A percentile compares a stretch with the other conserved stretches of the same genome.
Conservation (phyloP, 441 rosid species). For the Melianthus villosus region DNA sequence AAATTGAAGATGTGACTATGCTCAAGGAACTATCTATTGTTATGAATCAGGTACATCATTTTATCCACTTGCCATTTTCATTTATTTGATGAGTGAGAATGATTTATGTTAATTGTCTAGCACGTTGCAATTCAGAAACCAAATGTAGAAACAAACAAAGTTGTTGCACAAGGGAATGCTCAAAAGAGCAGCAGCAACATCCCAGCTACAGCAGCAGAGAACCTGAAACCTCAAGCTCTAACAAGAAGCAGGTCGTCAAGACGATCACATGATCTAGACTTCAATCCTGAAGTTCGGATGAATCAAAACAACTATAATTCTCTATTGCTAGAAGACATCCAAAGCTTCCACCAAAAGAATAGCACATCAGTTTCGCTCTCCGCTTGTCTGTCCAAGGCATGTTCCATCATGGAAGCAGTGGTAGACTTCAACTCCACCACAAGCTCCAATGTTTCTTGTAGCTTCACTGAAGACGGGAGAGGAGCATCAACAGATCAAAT, state of each 20-base stretch:
- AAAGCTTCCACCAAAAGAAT: conserved; percentile 62
- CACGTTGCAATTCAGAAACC: too few species aligned
- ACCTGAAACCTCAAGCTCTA: conserved; percentile 28
- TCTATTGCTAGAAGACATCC: conserved; percentile 63
- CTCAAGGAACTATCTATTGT: background rate
- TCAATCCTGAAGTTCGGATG: conserved; percentile 34
- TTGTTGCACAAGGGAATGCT: too few species aligned
- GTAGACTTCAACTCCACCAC: conserved; percentile 67
- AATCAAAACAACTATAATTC: conserved; percentile 37
- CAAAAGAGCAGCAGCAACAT: too few species aligned
- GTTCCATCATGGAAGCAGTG: conserved; percentile 74
- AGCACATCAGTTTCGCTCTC: conserved; percentile 25
- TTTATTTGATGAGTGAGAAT: too few species aligned
- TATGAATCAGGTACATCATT: too few species aligned
- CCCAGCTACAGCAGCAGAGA: conserved; percentile 11
- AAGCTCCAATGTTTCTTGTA: conserved; percentile 24
- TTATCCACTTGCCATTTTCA: too few species aligned
- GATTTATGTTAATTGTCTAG: too few species aligned
- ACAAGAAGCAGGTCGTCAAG: conserved; percentile 58
- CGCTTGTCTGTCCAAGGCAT: conserved; percentile 57
- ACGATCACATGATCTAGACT: conserved; percentile 47
- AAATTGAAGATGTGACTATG: background rate
- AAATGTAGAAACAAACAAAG: too few species aligned
- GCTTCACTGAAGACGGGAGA: conserved; percentile 18
- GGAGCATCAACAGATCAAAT: conserved; percentile 8